Conservation (phyloP, 139 green algal genomes). For the Spirogloea muscicola region DNA sequence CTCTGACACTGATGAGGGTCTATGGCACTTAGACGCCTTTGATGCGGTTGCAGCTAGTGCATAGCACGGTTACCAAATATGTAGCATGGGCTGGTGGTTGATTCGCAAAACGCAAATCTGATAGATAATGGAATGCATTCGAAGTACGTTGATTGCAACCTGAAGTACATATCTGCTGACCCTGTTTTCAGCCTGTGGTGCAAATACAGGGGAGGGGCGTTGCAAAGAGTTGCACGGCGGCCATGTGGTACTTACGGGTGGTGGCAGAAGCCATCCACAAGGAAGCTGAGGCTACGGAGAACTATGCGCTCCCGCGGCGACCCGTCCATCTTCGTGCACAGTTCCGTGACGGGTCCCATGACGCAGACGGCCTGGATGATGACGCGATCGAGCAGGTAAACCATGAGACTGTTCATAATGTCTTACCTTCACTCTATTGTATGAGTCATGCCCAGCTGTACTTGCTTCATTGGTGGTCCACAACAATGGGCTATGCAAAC, state of each 20-base stretch:
- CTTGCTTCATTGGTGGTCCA: too few species aligned
- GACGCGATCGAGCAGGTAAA: slow-evolving; percentile 12
- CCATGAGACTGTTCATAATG: not conserved
- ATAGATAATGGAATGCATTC: not conserved
- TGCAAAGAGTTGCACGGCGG: slow-evolving; percentile 11
- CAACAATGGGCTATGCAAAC: too few species aligned
- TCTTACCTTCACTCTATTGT: too few species aligned
- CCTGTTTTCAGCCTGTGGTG: too few species aligned
- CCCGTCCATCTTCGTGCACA: slow-evolving; percentile 20
- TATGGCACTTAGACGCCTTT: not conserved
- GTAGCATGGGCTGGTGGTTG: not conserved
- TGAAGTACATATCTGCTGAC: not conserved
- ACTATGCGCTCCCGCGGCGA: slow-evolving; percentile 11
- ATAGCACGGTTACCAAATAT: not conserved
- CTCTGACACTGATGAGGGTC: too few species aligned
- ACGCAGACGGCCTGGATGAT: not conserved
- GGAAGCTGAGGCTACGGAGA: not conserved
- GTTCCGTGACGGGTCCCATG: slow-evolving; percentile 8
- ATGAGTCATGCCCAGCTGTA: too few species aligned
- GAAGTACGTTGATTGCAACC: not conserved
- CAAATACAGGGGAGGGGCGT: slow-evolving; percentile 2
- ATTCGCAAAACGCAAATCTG: not conserved
- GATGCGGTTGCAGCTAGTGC: not conserved
- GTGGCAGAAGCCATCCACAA: not conserved
- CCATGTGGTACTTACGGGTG: not conserved